Base-by-base conservation (phyloP, 495 filamentous ascomycete species). In the Xylaria longipes region DNA sequence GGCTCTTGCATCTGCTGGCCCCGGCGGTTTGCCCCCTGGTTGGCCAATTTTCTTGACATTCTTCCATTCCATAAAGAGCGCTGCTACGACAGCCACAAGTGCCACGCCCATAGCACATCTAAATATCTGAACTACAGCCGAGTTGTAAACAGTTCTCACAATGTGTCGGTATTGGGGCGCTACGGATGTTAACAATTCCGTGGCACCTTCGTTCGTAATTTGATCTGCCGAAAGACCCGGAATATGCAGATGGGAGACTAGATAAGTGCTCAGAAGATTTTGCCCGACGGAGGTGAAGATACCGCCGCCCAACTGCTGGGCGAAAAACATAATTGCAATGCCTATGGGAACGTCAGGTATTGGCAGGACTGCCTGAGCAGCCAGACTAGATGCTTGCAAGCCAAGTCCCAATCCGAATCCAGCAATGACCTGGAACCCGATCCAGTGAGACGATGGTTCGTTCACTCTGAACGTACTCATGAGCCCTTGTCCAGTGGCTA, bases 331-430 rank as follows among this genome's bases (percentile, higher is more conserved):
- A 45, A 92, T 79, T 5, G 90, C 82, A 31, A 90, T 84, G 31
- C 90, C 91, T 3, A 85, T 89, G 9, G 89, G 80, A 14, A 92
- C 84, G 72, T 93, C 89, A 14, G 82, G 80, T 31, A 77, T 78
- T 0, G 83, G 77, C 7, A 93, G 85, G 3, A 87, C 83, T 0
- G 89, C 87, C 73, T 93, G 92, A 8, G 88, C 88, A 8, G 90
- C 90, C 48, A 93, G 83, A 29, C 83, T 84, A 0, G 87, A 80
- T 57, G 90, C 88, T 76, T 94, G 92, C 86, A 93, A 87, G n/a
- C 92, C 91, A 11, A 88, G 80, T 0, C 93, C 93, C 7, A 93
- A 75, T 8, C 92, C 93, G 14, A 91, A 84, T 43, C 93, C 93
- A 61, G 85, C 87, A n/a, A 94, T 70, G 65, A 92, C 84, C 74